Evolutionary conservation across 352 stramenopile genomes (phyloP).

Genomic region (Phytophthora sansomeana): DNA sequence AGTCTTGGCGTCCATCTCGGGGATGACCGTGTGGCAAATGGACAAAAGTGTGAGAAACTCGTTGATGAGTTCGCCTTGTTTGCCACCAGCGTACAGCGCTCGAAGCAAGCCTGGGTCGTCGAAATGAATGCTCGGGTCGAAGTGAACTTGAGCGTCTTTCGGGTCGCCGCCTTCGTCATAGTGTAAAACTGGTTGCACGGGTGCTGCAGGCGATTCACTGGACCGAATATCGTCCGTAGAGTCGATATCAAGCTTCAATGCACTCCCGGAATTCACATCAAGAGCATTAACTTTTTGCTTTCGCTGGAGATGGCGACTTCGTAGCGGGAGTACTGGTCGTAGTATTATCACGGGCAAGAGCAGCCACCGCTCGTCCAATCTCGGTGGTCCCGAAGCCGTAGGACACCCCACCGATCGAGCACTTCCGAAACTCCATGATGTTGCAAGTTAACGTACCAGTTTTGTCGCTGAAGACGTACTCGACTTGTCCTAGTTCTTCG

Average conservation of each 20-base stretch:
- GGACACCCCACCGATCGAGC: conserved; percentile 82
- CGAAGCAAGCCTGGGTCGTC: conserved; percentile 55
- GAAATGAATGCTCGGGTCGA: conserved; percentile 60
- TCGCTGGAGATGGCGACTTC: conserved; percentile 10
- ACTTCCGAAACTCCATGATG: conserved; percentile 97
- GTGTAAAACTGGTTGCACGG: not conserved
- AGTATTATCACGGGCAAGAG: conserved; percentile 27
- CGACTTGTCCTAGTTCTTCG: conserved; percentile 94
- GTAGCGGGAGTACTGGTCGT: not conserved
- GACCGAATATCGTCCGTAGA: conserved; percentile 33
- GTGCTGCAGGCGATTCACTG: conserved; percentile 2
- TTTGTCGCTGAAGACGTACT: conserved; percentile 99
- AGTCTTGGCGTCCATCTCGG: conserved; percentile 70
- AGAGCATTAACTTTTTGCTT: conserved; percentile 30
- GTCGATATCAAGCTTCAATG: conserved; percentile 28
- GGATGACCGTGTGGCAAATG: conserved; percentile 76
- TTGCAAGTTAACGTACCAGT: conserved; percentile 99
- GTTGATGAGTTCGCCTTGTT: conserved; percentile 49
- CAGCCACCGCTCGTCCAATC: conserved; percentile 94
- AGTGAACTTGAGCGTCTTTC: conserved; percentile 56
- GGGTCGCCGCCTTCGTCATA: conserved; percentile 27
- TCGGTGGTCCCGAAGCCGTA: conserved; percentile 90
- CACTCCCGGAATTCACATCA: not conserved
- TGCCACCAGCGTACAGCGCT: conserved; percentile 43
- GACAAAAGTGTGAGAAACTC: conserved; percentile 70